Conservation (phyloP, 2,329 filamentous ascomycete species). For the Elsinoe necatrix region DNA sequence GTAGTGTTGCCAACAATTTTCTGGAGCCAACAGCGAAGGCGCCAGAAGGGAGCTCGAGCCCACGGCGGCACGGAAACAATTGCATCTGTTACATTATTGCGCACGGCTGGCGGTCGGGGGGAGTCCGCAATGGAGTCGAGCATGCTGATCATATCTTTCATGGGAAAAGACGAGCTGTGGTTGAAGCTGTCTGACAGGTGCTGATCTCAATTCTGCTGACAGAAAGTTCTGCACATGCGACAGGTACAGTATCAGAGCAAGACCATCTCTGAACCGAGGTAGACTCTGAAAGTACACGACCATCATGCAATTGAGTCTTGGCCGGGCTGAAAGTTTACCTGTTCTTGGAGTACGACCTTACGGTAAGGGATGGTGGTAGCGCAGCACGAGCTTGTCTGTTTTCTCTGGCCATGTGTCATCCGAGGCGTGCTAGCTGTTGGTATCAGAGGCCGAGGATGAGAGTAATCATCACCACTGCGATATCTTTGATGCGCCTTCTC, state of each 20-base stretch:
- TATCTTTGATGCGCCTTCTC: neutral
- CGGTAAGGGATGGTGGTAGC: neutral
- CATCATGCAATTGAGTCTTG: neutral
- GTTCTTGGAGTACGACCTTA: neutral
- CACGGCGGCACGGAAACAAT: slow-evolving; percentile 10
- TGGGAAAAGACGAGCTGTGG: neutral
- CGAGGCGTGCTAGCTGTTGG: neutral
- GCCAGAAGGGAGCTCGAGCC: slow-evolving; percentile 5
- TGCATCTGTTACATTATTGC: neutral
- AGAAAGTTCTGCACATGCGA: slow-evolving; percentile 5
- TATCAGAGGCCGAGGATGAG: neutral
- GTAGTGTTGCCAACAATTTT: neutral
- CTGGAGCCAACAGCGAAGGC: neutral
- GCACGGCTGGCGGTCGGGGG: neutral
- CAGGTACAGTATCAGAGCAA: slow-evolving; percentile 9
- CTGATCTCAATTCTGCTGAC: slow-evolving; percentile 2
- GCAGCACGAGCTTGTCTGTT: neutral
- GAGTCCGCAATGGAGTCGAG: neutral
- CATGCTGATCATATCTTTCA: neutral
- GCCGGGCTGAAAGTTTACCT: neutral
- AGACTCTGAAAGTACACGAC: neutral
- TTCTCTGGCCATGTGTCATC: neutral
- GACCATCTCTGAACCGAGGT: slow-evolving; percentile 1
- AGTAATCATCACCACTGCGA: neutral
- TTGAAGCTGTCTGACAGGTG: slow-evolving; percentile 5